phyloP scores from a whole-genome alignment of 495 filamentous ascomycete species.

The Trichoderma reesei region DNA sequence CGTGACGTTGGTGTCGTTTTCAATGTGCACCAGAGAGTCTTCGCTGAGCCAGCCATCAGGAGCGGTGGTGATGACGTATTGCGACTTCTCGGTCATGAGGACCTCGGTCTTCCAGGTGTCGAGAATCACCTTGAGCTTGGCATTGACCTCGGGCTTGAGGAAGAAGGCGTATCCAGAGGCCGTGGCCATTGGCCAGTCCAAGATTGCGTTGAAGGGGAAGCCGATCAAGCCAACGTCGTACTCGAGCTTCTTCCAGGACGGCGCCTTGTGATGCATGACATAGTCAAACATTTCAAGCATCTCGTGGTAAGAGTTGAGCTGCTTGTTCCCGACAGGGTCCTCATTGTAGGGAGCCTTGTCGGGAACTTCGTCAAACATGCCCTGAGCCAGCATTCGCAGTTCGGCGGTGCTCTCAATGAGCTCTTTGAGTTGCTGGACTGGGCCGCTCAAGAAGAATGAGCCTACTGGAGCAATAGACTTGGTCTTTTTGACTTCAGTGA shows the following conservation, averaged over 20 bases:
- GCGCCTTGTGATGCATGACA: slow-evolving; percentile 40
- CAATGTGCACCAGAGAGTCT: slow-evolving; percentile 16
- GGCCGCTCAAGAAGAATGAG: background rate
- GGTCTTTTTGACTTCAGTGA: background rate
- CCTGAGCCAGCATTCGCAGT: slow-evolving; percentile 22
- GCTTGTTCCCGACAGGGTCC: slow-evolving; percentile 37
- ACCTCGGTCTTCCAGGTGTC: slow-evolving; percentile 44
- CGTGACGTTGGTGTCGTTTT: slow-evolving; percentile 1
- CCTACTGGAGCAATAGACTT: background rate
- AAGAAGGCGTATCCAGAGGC: slow-evolving; percentile 45
- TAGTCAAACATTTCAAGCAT: slow-evolving; percentile 44
- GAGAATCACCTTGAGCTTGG: slow-evolving; percentile 44
- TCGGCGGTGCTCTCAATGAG: slow-evolving; percentile 21
- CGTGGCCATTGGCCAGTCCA: slow-evolving; percentile 58
- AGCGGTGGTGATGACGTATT: slow-evolving; percentile 33
- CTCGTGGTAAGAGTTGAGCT: slow-evolving; percentile 42
- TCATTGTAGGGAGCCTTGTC: slow-evolving; percentile 32
- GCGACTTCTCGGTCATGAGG: slow-evolving; percentile 36
- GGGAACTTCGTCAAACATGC: slow-evolving; percentile 51
- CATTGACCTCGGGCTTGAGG: slow-evolving; percentile 45
- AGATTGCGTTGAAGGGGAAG: slow-evolving; percentile 34
- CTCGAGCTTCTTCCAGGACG: slow-evolving; percentile 43
- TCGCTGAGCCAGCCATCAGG: slow-evolving; percentile 42
- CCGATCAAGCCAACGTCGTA: slow-evolving; percentile 15
- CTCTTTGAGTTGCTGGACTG: background rate